These are phyloP conservation scores for Rhynchospora pubera DNA, from an alignment of 176 grass and related monocot species.

Conservation along the genomic window DNA sequence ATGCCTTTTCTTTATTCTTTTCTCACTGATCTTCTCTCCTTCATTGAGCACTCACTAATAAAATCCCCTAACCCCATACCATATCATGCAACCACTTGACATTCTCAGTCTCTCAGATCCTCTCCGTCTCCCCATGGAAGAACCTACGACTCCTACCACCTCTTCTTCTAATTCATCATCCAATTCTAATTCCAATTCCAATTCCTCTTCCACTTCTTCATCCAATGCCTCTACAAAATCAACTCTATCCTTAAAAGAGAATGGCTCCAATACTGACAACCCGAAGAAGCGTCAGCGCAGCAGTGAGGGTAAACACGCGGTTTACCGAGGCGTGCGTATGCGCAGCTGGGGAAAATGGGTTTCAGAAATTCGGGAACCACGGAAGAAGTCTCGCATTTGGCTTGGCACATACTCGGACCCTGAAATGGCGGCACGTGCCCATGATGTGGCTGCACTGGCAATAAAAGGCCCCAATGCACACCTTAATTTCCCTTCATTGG, in stretches of 20 bases:
- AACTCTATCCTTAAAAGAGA: conserved; percentile 32
- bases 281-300: conserved; percentile 43
- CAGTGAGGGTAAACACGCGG: conserved; percentile 78
- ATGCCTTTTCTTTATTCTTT: conserved; percentile 22
- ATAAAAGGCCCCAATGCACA: conserved; percentile 78
- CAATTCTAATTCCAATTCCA: conserved; percentile 27
- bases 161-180: conserved; percentile 29
- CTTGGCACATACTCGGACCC: conserved; percentile 79
- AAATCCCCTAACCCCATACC: conserved; percentile 30
- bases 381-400: conserved; percentile 98
- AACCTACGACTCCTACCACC: conserved; percentile 32
- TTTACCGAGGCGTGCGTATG: conserved; percentile 88
- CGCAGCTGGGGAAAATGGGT: conserved; percentile 99
- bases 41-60: conserved; percentile 29
- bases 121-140: conserved; percentile 21
- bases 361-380: conserved; percentile 96
- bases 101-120: conserved; percentile 6
- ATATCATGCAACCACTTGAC: conserved; percentile 33
- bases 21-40: background rate
- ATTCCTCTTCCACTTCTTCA: conserved; percentile 34
- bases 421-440: conserved; percentile 94
- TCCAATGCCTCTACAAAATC: conserved; percentile 32
- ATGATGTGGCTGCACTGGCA: conserved; percentile 79
- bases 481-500: conserved; percentile 90
- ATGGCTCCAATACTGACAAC: conserved; percentile 27